Conservation (phyloP, 768 basidiomycete species). For the Tylopilus vinaceipallidus region DNA sequence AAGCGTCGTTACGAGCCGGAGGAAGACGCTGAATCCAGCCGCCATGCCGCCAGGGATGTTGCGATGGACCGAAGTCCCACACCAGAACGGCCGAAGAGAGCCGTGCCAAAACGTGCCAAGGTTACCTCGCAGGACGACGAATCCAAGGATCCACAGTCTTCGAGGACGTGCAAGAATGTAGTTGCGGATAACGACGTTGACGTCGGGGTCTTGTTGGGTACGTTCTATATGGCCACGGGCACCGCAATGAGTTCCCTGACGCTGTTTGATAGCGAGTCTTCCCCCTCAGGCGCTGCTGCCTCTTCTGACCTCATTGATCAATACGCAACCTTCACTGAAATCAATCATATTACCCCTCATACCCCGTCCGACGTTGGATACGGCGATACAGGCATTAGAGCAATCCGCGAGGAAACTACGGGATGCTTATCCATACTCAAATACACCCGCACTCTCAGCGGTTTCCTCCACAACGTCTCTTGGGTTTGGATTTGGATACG, state of each 20-base stretch:
- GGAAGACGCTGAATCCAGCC: slow-evolving; percentile 53
- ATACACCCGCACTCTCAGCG: slow-evolving; percentile 33
- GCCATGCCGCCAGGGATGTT: slow-evolving; percentile 47
- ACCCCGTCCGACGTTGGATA: slow-evolving; percentile 80
- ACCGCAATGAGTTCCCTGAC: slow-evolving; percentile 7
- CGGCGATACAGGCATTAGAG: slow-evolving; percentile 64
- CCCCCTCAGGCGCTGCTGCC: slow-evolving; percentile 77
- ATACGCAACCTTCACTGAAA: slow-evolving; percentile 69
- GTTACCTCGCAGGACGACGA: slow-evolving; percentile 24
- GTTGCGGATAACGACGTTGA: slow-evolving; percentile 50
- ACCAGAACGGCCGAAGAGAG: slow-evolving; percentile 72
- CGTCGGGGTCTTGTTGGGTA: slow-evolving; percentile 79
- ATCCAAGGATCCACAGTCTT: slow-evolving; percentile 39
- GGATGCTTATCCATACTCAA: slow-evolving; percentile 84
- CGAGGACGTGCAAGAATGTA: slow-evolving; percentile 49
- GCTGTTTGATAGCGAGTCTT: slow-evolving; percentile 57
- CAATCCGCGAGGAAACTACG: slow-evolving; percentile 70
- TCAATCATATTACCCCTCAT: slow-evolving; percentile 71
- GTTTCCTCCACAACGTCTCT: slow-evolving; percentile 35
- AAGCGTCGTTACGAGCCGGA: slow-evolving; percentile 71
- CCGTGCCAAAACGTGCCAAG: slow-evolving; percentile 61
- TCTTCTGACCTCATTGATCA: slow-evolving; percentile 65
- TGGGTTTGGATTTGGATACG: slow-evolving; percentile 29
- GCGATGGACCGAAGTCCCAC: slow-evolving; percentile 87
- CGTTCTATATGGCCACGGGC: neutral